These are phyloP conservation scores for Corchorus olitorius DNA, from an alignment of 345 rosid species.

Conservation along the genomic window DNA sequence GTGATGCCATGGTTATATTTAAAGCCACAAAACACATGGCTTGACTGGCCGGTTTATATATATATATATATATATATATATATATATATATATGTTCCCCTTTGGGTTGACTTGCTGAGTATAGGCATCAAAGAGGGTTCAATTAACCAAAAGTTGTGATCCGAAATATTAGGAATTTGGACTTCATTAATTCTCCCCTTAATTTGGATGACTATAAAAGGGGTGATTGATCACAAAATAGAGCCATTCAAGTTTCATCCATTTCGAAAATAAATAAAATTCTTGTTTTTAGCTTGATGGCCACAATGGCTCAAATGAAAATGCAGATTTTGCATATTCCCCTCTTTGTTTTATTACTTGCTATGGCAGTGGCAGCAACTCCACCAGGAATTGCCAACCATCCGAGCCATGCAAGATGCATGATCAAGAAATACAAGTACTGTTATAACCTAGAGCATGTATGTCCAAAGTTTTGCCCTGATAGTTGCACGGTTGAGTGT, in stretches of 20 bases:
- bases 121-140: not conserved
- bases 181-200: not conserved
- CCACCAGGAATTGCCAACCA: slow-evolving; percentile 61
- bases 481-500: slow-evolving; percentile 50
- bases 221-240: slow-evolving; percentile 12
- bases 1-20: slow-evolving; percentile 22
- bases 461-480: slow-evolving; percentile 61
- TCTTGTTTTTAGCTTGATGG: not conserved
- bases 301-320: slow-evolving; percentile 27
- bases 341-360: slow-evolving; percentile 32
- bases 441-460: slow-evolving; percentile 51
- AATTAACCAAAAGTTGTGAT: not conserved
- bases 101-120: not conserved
- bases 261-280: not conserved
- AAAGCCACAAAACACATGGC: slow-evolving; percentile 17
- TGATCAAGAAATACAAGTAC: slow-evolving; percentile 43
- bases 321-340: slow-evolving; percentile 27
- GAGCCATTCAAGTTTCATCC: not conserved
- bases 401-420: slow-evolving; percentile 51
- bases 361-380: slow-evolving; percentile 38
- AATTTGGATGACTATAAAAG: slow-evolving; percentile 24
- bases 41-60: not conserved
- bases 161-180: not conserved
- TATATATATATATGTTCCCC: not conserved
- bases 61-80: no score